These are phyloP conservation scores for Corniculantispora saksenae DNA, from an alignment of 2,329 filamentous ascomycete species.

Conservation along the genomic window DNA sequence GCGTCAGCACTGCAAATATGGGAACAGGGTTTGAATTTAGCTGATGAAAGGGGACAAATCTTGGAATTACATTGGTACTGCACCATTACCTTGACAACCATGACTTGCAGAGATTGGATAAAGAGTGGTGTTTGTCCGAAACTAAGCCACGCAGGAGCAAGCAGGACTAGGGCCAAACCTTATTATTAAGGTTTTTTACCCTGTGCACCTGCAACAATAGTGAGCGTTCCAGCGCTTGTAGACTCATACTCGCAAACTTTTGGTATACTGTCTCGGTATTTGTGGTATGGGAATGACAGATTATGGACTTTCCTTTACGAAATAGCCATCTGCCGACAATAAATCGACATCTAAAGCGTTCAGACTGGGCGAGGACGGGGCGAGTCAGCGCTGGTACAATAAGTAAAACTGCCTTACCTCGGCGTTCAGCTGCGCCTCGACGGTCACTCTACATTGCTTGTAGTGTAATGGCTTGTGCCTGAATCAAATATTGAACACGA, in stretches of 20 bases:
- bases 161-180: background rate
- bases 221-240: background rate
- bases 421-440: background rate
- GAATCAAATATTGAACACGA: too few species aligned
- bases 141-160: background rate
- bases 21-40: background rate
- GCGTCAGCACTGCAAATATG: background rate
- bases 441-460: too few species aligned
- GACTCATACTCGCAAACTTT: background rate
- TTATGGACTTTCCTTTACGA: too few species aligned
- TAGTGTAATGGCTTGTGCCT: too few species aligned
- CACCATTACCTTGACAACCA: background rate
- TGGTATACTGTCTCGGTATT: too few species aligned
- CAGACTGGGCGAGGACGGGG: background rate
- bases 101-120: slow-evolving; percentile 1
- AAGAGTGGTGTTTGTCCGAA: background rate
- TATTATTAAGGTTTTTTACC: slow-evolving; percentile 8
- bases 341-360: background rate
- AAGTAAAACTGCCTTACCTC: background rate
- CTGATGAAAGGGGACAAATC: background rate
- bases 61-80: too few species aligned
- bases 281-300: too few species aligned
- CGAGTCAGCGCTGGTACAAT: background rate
- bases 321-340: too few species aligned
- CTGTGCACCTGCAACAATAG: background rate